phyloP scores from a whole-genome alignment of 2,329 filamentous ascomycete species.

The Penicillium freii region DNA sequence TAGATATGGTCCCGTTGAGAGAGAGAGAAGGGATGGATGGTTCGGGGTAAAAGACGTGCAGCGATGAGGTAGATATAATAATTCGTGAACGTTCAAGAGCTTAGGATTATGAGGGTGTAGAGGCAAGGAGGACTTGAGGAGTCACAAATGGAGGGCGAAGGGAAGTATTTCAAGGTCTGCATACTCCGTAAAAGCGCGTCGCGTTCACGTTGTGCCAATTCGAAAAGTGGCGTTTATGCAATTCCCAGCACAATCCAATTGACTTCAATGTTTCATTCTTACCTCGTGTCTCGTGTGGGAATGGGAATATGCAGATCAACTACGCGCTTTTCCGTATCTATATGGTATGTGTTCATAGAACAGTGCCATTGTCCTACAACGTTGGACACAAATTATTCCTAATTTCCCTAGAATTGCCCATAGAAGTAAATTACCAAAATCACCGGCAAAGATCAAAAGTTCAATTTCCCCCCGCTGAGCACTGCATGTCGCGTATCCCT shows the following conservation, averaged over 20 bases:
- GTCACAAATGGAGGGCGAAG: conserved; percentile 13
- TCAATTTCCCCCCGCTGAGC: background rate
- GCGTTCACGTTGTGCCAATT: conserved; percentile 18
- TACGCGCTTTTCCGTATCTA: background rate
- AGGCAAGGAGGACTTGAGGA: conserved; percentile 9
- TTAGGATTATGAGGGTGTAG: background rate
- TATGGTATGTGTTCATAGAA: background rate
- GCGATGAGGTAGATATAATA: conserved; percentile 11
- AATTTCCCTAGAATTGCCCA: background rate
- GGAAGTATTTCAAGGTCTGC: conserved; percentile 22
- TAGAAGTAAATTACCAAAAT: background rate
- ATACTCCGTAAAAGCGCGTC: conserved; percentile 15
- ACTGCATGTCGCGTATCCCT: conserved; percentile 14
- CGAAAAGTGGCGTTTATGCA: conserved; percentile 9
- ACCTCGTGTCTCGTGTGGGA: background rate
- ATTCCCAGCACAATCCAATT: conserved; percentile 9
- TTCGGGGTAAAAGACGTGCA: background rate
- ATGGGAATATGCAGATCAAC: background rate
- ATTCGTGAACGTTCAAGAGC: conserved; percentile 1
- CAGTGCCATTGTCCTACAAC: background rate
- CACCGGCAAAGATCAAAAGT: background rate
- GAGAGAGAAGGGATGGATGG: conserved; percentile 5
- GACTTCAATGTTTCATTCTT: conserved; percentile 1
- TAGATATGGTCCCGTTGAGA: conserved; percentile 1
- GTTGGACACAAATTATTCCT: background rate